Evolutionary conservation across 345 rosid genomes (phyloP).

Genomic region (Linum lewisii): DNA sequence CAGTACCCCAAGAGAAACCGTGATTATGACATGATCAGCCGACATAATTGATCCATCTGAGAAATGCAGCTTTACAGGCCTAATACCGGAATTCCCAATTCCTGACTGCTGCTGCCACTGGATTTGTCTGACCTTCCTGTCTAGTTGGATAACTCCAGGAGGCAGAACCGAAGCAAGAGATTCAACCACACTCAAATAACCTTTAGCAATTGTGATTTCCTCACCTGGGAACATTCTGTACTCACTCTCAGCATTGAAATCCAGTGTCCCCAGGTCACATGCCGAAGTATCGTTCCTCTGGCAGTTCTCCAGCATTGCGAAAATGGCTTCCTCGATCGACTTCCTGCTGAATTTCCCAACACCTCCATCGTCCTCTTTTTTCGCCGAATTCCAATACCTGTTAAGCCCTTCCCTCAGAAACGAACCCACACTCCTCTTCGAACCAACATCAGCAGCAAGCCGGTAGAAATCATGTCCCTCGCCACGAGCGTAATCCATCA

Average conservation of each 20-base stretch:
- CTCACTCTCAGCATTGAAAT: slow-evolving; percentile 79
- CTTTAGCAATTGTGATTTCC: slow-evolving; percentile 94
- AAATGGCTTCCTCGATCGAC: slow-evolving; percentile 60
- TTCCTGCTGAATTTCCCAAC: slow-evolving; percentile 44
- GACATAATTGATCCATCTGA: slow-evolving; percentile 58
- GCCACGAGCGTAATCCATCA: slow-evolving; percentile 76
- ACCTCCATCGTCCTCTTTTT: slow-evolving; percentile 24
- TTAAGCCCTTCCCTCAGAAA: slow-evolving; percentile 48
- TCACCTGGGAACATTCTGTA: slow-evolving; percentile 87
- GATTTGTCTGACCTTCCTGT: slow-evolving; percentile 47
- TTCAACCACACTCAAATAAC: slow-evolving; percentile 57
- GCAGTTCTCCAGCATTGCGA: slow-evolving; percentile 57
- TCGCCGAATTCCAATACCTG: slow-evolving; percentile 41
- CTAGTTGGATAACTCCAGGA: slow-evolving; percentile 52
- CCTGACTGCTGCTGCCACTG: slow-evolving; percentile 47
- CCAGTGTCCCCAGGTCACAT: slow-evolving; percentile 58
- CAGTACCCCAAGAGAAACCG: slow-evolving; percentile 84
- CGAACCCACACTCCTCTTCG: slow-evolving; percentile 48
- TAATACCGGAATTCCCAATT: slow-evolving; percentile 21
- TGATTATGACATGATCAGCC: slow-evolving; percentile 87
- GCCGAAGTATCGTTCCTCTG: slow-evolving; percentile 94
- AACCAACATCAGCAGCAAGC: slow-evolving; percentile 28
- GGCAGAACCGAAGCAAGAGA: slow-evolving; percentile 74
- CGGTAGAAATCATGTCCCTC: slow-evolving; percentile 22
- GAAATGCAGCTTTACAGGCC: slow-evolving; percentile 74